Conservation (phyloP, 2,329 filamentous ascomycete genomes). For the Colletotrichum orchidophilum region DNA sequence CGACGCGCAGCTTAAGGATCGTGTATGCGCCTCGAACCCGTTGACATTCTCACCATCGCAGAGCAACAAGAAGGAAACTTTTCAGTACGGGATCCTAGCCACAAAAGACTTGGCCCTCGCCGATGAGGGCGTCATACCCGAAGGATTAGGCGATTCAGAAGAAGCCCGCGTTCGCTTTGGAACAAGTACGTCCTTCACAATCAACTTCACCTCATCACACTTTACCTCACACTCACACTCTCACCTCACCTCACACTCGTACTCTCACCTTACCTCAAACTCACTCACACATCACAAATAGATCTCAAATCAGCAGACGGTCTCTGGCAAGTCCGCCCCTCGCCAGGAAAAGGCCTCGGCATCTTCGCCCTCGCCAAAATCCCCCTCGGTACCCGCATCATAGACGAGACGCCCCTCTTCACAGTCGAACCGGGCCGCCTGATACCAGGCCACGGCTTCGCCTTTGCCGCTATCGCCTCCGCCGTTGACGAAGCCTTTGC, state of each 20-base stretch:
- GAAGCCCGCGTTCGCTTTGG: slow-evolving; percentile 25
- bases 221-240: neutral
- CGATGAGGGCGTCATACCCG: neutral
- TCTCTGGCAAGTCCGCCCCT: slow-evolving; percentile 41
- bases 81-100: neutral
- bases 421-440: slow-evolving; percentile 38
- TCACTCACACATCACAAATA: neutral
- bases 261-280: neutral
- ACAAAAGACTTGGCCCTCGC: neutral
- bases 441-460: slow-evolving; percentile 43
- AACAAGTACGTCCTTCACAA: slow-evolving; percentile 6
- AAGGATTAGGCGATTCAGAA: slow-evolving; percentile 12
- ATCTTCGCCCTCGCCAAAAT: slow-evolving; percentile 48
- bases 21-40: slow-evolving; percentile 4
- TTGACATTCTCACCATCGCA: neutral
- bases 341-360: slow-evolving; percentile 51
- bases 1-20: slow-evolving; percentile 3
- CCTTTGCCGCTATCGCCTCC: slow-evolving; percentile 43
- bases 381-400: slow-evolving; percentile 47
- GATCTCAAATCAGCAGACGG: slow-evolving; percentile 26
- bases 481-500: slow-evolving; percentile 38
- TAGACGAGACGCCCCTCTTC: slow-evolving; percentile 50
- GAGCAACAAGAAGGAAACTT: neutral
- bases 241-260: neutral
- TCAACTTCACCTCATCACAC: neutral